Evolutionary conservation across 2,329 filamentous ascomycete genomes (phyloP).

Genomic region (Orbilia brochopaga): DNA sequence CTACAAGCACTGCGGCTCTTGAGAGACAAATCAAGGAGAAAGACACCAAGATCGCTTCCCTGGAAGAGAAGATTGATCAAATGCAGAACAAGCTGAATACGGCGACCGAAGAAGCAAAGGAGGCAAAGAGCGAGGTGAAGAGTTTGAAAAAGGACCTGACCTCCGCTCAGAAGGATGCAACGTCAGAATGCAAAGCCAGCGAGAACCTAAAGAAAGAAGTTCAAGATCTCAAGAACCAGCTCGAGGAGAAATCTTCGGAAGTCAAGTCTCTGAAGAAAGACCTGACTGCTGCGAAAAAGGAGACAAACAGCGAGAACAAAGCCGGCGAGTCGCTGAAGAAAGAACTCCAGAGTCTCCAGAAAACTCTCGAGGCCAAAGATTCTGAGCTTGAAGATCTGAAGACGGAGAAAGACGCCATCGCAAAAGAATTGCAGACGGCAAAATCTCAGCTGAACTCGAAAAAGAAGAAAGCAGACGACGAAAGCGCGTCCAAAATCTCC

Average conservation of each 20-base stretch:
- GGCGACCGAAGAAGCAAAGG: conserved; percentile 55
- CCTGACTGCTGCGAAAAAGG: conserved; percentile 41
- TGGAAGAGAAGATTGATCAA: conserved; percentile 60
- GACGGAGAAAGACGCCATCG: conserved; percentile 31
- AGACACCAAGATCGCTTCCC: conserved; percentile 59
- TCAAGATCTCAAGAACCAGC: conserved; percentile 26
- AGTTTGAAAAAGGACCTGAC: conserved; percentile 42
- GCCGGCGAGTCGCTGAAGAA: conserved; percentile 38
- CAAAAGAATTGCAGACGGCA: conserved; percentile 37
- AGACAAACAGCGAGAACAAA: conserved; percentile 33
- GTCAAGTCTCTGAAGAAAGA: conserved; percentile 46
- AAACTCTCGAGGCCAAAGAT: conserved; percentile 27
- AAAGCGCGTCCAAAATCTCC: conserved; percentile 49
- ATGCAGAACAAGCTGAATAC: conserved; percentile 55
- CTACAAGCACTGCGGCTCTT: conserved; percentile 53
- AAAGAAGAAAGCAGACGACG: conserved; percentile 57
- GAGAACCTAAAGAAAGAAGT: conserved; percentile 38
- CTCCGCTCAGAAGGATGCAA: conserved; percentile 36
- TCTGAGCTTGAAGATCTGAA: conserved; percentile 35
- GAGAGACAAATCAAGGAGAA: conserved; percentile 60
- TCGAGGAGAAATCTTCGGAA: conserved; percentile 36
- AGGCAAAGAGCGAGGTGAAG: conserved; percentile 54
- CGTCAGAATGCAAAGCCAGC: conserved; percentile 36
- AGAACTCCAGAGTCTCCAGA: conserved; percentile 28
- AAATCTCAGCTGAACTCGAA: conserved; percentile 42